Percentiles rank a stretch among this genome's conserved stretches.
phyloP scores from a whole-genome alignment of 2,329 filamentous ascomycete species.

The Aureobasidium sp. region DNA sequence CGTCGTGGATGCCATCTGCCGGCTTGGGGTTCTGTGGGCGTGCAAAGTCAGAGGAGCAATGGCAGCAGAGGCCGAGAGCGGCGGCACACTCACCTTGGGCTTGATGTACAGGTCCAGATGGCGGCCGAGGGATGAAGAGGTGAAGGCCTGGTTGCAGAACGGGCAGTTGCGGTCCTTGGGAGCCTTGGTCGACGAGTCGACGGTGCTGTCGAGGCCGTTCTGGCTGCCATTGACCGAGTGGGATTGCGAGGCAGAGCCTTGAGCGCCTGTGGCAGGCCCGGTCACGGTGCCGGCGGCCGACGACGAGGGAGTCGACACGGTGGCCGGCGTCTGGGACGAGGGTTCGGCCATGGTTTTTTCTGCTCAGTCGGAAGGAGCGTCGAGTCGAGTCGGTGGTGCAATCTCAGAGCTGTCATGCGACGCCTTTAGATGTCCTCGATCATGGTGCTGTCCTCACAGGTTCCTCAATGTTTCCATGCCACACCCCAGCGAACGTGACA shows the following conservation, averaged over 20 bases:
- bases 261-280: neutral
- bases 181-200: slow-evolving; percentile 32
- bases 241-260: slow-evolving; percentile 15
- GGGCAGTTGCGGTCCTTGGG: slow-evolving; percentile 82
- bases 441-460: neutral
- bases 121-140: slow-evolving; percentile 84
- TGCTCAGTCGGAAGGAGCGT: neutral
- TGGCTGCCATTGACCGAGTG: slow-evolving; percentile 15
- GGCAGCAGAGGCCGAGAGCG: neutral
- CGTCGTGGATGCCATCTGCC: slow-evolving; percentile 79
- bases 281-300: slow-evolving; percentile 13
- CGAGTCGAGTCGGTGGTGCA: slow-evolving; percentile 2
- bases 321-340: slow-evolving; percentile 10
- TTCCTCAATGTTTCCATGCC: slow-evolving; percentile 13
- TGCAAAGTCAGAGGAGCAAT: neutral
- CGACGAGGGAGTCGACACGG: slow-evolving; percentile 12
- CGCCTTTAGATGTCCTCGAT: slow-evolving; percentile 9
- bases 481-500: slow-evolving; percentile 4
- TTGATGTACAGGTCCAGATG: slow-evolving; percentile 94
- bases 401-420: slow-evolving; percentile 6
- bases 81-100: slow-evolving; percentile 48
- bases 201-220: neutral
- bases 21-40: slow-evolving; percentile 63
- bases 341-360: slow-evolving; percentile 15
- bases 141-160: slow-evolving; percentile 84